Conservation (phyloP, 371 early-diverging fungal genomes). For the Umbelopsis sp. region DNA sequence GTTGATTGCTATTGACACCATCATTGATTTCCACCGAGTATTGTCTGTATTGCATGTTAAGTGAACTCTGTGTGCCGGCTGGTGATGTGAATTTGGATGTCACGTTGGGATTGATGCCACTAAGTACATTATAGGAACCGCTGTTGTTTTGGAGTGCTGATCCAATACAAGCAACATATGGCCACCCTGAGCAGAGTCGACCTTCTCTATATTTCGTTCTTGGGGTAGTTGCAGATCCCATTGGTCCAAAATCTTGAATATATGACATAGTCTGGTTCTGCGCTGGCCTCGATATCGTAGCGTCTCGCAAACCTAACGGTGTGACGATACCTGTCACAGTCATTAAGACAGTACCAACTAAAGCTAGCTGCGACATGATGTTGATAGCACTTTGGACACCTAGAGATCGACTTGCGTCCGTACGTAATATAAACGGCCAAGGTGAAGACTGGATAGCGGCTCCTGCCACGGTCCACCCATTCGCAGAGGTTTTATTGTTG, state of each 20-base stretch:
- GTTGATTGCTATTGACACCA: not conserved
- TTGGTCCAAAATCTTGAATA: not conserved
- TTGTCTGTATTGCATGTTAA: not conserved
- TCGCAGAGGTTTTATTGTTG: not conserved
- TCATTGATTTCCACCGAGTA: not conserved
- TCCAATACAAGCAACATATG: not conserved
- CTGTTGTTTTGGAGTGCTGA: not conserved
- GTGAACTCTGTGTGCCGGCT: not conserved
- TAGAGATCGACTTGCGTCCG: not conserved
- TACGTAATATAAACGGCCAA: not conserved
- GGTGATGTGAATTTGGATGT: not conserved
- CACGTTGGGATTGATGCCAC: not conserved
- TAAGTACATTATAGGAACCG: not conserved
- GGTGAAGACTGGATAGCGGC: not conserved
- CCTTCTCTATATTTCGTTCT: conserved; percentile 1
- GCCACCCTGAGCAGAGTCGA: not conserved
- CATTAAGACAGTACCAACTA: not conserved
- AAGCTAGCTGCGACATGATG: not conserved
- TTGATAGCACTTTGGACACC: not conserved
- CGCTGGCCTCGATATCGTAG: not conserved
- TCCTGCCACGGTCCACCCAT: not conserved
- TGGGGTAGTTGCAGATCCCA: not conserved
- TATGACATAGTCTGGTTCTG: not conserved
- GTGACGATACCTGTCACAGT: conserved; percentile 3
- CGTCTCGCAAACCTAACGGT: not conserved